Conservation (phyloP, 2,329 filamentous ascomycete species). For the Trichoderma sp. region DNA sequence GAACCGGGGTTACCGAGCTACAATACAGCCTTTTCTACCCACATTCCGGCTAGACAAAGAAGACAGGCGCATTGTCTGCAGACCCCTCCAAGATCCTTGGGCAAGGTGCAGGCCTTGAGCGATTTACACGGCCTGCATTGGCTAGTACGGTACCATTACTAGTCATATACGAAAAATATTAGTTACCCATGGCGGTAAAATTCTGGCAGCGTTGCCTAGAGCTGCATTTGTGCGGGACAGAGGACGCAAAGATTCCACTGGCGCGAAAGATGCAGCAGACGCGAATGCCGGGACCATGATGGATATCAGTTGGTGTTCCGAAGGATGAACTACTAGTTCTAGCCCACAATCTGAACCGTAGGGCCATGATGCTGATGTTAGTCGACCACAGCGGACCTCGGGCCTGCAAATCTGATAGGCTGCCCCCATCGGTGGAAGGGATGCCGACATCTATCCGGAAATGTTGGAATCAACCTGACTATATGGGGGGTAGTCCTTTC, state of each 20-base stretch:
- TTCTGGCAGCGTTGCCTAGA: not conserved
- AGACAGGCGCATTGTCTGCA: not conserved
- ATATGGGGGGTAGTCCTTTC: not conserved
- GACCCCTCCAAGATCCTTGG: not conserved
- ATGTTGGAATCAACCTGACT: not conserved
- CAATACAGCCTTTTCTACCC: not conserved
- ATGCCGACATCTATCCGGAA: not conserved
- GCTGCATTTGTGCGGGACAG: not conserved
- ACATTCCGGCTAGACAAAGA: not conserved
- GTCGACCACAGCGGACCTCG: not conserved
- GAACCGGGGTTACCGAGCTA: slow-evolving; percentile 6
- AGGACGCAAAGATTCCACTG: not conserved
- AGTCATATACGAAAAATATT: not conserved
- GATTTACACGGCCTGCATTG: slow-evolving; percentile 12
- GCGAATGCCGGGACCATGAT: not conserved
- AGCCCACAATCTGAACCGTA: not conserved
- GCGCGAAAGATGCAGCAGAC: not conserved
- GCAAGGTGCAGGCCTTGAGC: slow-evolving; percentile 3
- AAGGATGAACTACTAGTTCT: not conserved
- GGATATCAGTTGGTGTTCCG: not conserved
- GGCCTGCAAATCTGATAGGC: not conserved
- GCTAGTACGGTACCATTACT: not conserved
- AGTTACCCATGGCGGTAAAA: slow-evolving; percentile 1
- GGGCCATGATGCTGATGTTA: not conserved
- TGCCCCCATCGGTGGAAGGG: not conserved